Evolutionary conservation across 768 basidiomycete genomes (phyloP), one percentile per base, ranked within the genome.

Genomic region (Serendipita sp.): DNA sequence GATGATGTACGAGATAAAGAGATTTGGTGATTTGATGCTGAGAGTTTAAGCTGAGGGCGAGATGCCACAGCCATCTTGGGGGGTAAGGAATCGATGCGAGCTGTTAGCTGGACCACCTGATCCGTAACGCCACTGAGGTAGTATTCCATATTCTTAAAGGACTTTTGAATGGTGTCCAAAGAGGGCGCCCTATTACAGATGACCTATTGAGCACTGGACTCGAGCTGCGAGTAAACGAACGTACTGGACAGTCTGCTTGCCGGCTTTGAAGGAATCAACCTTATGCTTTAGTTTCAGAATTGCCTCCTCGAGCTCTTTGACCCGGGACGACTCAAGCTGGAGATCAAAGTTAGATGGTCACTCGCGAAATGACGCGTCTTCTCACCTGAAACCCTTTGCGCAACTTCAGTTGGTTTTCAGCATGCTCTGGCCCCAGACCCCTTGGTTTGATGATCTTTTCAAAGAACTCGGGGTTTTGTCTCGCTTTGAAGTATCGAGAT

Each of bases 351-450:
- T 38, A 7, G 22, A 41, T 17, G 7, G 42, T 67, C 43, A 69
- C 64, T 60, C 7, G 22, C 7, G 7, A 30, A 65, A 50, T 20
- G 9, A 42, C 16, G 61, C 14, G 30, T 20, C 14, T 3, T 67
- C 82, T 44, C 66, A 90, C 92, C 70, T 85, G 76, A 41, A 89
- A 82, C 65, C 78, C 77, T 66, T 84, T 81, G 33, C 91, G 79
- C 28, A 97, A 74, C 62, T 84, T 82, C 1, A 77, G 81, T 70
- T 94, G 93, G 1, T 82, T 85, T 69, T 94, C 91, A 14, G 84
- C 76, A 69, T 92, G 86, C 68, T 97, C 91, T 0, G 95, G 91
- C 13, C 86, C 86, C n/a, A 93, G 70, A n/a, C 85, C 83, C 51
- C 87, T 78, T 2, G 82, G 75, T 68, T 81, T 83, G 61, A 90